phyloP scores from a whole-genome alignment of 1,284 basidiomycete species.

The Papiliotrema flavescens region DNA sequence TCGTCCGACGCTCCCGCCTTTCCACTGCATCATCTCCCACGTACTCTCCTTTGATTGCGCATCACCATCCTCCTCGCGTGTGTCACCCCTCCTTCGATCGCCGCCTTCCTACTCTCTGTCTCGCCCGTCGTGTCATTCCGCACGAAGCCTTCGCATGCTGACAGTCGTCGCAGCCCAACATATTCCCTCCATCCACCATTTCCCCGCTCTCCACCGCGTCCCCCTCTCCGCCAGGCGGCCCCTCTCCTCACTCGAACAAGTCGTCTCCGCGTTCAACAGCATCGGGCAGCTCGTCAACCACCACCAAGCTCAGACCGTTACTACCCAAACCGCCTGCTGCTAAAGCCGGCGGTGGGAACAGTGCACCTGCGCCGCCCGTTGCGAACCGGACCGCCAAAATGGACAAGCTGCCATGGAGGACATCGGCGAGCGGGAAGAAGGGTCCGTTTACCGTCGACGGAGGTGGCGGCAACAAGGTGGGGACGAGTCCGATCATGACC shows the following conservation, averaged over 20 bases:
- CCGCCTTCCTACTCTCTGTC: too few relatives aligned
- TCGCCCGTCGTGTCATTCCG: too few relatives aligned
- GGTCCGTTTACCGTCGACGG: conserved; percentile 46
- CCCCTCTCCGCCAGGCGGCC: conserved; percentile 39
- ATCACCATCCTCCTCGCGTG: too few relatives aligned
- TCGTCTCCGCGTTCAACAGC: conserved; percentile 33
- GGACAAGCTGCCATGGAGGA: conserved; percentile 38
- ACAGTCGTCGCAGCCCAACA: background rate
- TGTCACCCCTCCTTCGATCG: too few relatives aligned
- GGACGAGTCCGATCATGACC: background rate
- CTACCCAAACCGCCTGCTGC: conserved; percentile 35
- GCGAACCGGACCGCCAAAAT: conserved; percentile 22
- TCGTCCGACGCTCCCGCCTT: too few relatives aligned
- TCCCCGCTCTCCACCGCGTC: conserved; percentile 18
- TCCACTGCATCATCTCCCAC: too few relatives aligned
- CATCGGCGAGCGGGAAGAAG: conserved; percentile 34
- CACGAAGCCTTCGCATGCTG: too few relatives aligned
- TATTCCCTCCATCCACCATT: conserved; percentile 23
- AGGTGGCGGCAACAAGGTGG: conserved; percentile 26
- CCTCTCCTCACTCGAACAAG: conserved; percentile 40
- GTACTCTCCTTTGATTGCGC: too few relatives aligned
- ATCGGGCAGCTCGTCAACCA: conserved; percentile 18
- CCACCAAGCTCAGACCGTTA: conserved; percentile 34
- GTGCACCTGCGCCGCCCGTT: background rate
- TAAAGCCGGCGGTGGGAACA: conserved; percentile 3